Evolutionary conservation across 768 basidiomycete genomes (phyloP).

Genomic region (Lepiota brunneoincarnata): DNA sequence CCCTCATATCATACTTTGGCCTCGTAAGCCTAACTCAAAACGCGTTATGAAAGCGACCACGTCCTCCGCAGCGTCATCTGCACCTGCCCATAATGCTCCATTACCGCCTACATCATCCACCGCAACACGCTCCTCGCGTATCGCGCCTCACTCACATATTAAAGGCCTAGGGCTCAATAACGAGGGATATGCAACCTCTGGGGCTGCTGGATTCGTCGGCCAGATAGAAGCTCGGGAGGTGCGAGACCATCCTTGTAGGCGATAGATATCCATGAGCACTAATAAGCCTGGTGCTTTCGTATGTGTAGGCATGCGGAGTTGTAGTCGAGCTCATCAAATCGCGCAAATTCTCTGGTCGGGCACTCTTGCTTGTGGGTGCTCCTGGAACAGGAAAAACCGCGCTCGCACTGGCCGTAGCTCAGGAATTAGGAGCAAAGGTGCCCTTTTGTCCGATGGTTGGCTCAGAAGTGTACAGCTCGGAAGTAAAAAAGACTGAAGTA

Average conservation of each 20-base stretch:
- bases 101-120: conserved; percentile 64
- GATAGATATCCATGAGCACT: not conserved
- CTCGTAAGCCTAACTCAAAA: not conserved
- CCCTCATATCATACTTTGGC: not conserved
- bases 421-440: conserved; percentile 91
- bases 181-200: conserved; percentile 74
- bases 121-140: conserved; percentile 69
- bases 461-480: conserved; percentile 92
- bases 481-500: conserved; percentile 99
- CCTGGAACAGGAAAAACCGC: conserved; percentile 99
- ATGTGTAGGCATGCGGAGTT: conserved; percentile 80
- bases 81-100: conserved; percentile 69
- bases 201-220: conserved; percentile 86
- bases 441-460: conserved; percentile 99
- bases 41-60: conserved; percentile 34
- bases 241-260: conserved; percentile 10
- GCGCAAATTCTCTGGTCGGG: conserved; percentile 91
- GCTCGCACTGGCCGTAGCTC: conserved; percentile 90
- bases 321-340: conserved; percentile 88
- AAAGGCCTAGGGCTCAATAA: conserved; percentile 89
- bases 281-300: not conserved
- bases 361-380: conserved; percentile 88
- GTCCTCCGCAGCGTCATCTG: conserved; percentile 44
- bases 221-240: conserved; percentile 92
- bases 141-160: conserved; percentile 94